Conservation (phyloP, 2,329 filamentous ascomycete genomes). For the Penicillium sp. region DNA sequence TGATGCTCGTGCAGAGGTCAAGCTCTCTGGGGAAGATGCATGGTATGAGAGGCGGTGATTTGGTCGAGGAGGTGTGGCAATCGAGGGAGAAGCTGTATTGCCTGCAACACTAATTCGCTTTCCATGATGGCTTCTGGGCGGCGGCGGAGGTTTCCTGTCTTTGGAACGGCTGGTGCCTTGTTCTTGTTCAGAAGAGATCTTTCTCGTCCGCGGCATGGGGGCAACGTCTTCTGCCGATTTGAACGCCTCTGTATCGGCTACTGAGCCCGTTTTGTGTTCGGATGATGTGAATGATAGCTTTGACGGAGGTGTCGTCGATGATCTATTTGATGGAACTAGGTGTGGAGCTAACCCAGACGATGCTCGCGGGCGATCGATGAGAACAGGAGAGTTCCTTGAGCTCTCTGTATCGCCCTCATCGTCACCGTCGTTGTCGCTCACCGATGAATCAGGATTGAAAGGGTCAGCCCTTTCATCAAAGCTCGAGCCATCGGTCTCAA, state of each 20-base stretch:
- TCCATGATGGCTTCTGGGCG: conserved; percentile 74
- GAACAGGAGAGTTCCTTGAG: conserved; percentile 8
- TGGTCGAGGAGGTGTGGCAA: conserved; percentile 24
- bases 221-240: conserved; percentile 2
- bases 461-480: conserved; percentile 40
- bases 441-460: conserved; percentile 35
- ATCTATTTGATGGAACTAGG: conserved; percentile 26
- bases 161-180: conserved; percentile 45
- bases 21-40: conserved; percentile 22
- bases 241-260: background rate
- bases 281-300: conserved; percentile 4
- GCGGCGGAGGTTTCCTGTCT: conserved; percentile 66
- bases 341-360: conserved; percentile 21
- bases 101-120: conserved; percentile 61
- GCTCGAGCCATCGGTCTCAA: conserved; percentile 26
- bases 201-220: conserved; percentile 52
- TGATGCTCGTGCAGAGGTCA: conserved; percentile 13
- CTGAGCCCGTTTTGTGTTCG: conserved; percentile 6
- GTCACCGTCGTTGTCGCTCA: conserved; percentile 25
- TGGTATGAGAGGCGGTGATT: conserved; percentile 28
- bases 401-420: conserved; percentile 4
- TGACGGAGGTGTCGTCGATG: conserved; percentile 8
- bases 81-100: conserved; percentile 24
- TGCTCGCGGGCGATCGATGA: conserved; percentile 12
- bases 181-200: conserved; percentile 54